phyloP scores from a whole-genome alignment of 2,329 filamentous ascomycete genomes.

The Aspergillus alliaceus region DNA sequence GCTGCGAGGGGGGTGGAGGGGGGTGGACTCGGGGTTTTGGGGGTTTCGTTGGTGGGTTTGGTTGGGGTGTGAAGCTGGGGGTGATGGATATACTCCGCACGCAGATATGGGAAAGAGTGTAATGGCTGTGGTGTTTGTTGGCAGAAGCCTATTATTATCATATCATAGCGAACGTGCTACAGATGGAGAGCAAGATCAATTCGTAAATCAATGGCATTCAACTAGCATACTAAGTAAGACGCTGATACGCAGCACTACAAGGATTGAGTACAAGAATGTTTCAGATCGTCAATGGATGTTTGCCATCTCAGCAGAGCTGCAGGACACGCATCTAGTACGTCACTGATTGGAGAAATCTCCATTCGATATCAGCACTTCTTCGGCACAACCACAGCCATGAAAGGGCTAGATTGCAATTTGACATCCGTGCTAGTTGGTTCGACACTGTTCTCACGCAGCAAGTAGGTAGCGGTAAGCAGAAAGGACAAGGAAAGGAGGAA shows the following conservation, averaged over 20 bases:
- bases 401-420: slow-evolving; percentile 92
- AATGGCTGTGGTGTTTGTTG: not conserved
- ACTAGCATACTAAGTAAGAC: not conserved
- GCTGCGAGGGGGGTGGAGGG: not conserved
- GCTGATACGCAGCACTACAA: not conserved
- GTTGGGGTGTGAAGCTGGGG: not conserved
- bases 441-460: not conserved
- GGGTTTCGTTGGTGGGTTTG: not conserved
- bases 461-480: not conserved
- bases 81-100: too few relatives aligned
- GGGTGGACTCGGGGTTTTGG: not conserved
- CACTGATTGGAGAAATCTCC: slow-evolving; percentile 32
- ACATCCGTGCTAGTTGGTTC: slow-evolving; percentile 80
- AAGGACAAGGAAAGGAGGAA: slow-evolving; percentile 1
- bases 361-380: slow-evolving; percentile 92
- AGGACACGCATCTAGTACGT: slow-evolving; percentile 47
- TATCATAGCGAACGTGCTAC: not conserved
- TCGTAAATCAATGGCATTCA: not conserved
- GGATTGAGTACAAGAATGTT: slow-evolving; percentile 26
- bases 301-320: slow-evolving; percentile 36
- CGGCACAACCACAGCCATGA: slow-evolving; percentile 93
- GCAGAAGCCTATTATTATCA: too few relatives aligned
- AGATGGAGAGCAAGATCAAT: too few relatives aligned
- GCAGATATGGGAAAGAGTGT: not conserved
- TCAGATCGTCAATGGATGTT: slow-evolving; percentile 47